Evolutionary conservation across 306 rosid genomes (phyloP), one percentile per base, ranked within the genome.

Genomic region (Acacia melanoxylon): DNA sequence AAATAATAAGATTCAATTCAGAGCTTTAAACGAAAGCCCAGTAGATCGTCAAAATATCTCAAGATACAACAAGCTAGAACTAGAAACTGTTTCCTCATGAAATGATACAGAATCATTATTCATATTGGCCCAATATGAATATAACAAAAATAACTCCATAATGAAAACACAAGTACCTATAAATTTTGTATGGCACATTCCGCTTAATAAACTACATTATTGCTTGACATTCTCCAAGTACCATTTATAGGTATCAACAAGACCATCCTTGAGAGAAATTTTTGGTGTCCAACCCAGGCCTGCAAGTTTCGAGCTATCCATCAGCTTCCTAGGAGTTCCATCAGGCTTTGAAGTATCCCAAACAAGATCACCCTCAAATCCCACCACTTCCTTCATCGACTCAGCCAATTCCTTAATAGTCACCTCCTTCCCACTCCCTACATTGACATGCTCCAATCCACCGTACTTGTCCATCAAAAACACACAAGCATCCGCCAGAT

Each of bases 361-460:
- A 79, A 93, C 91, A 72, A 95, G 99, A 67, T 86, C 86, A 4
- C 99, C 99, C 77, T 87, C 92, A 49, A 93, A 93, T 49, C 95
- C 98, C 49, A 95, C 99, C 52, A 90, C 99, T 61, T 95, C 98
- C 91, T 93, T 95, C 82, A 95, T 92, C 83, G 85, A 76, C 78
- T 95, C 95, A 42, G 98, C 98, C 83, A 95, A 78, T 80, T 92
- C 99, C 92, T 90, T 91, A 17, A 95, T 92, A 24, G 91, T 89
- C 78, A 93, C 98, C 84, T 93, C 98, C 81, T 86, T 90, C 78
- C 99, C 98, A 83, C 99, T 95, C 37, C 99, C 99, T 29, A 93
- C 91, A 80, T 95, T 93, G 78, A 89, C 83, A 86, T 95, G 99
- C 84, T 87, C 96, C 48, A 92, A 52, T 68, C 90, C 98, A 80